These are phyloP conservation scores for Suillus tomentosus DNA, from an alignment of 768 basidiomycete species.

Conservation along the genomic window DNA sequence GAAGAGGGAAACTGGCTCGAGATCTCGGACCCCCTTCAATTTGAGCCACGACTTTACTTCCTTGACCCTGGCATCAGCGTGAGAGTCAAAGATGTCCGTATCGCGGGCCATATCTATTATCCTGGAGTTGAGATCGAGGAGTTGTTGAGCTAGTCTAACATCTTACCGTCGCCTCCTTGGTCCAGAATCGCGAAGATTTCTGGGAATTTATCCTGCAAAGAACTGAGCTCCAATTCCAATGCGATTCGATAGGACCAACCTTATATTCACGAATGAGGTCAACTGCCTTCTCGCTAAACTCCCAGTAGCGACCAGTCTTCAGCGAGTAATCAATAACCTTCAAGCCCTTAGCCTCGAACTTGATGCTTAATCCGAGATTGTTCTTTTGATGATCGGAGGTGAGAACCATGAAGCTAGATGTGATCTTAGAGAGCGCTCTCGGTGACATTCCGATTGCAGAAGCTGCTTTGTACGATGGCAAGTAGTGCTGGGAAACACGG, in stretches of 20 bases:
- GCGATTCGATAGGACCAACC: slow-evolving; percentile 35
- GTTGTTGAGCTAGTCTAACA: background rate
- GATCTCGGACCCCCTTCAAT: slow-evolving; percentile 80
- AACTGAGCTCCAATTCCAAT: background rate
- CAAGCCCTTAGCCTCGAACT: slow-evolving; percentile 91
- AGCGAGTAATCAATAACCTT: slow-evolving; percentile 93
- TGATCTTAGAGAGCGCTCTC: slow-evolving; percentile 85
- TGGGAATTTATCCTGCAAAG: slow-evolving; percentile 69
- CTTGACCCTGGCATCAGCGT: slow-evolving; percentile 70
- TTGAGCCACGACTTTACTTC: slow-evolving; percentile 89
- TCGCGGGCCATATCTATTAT: slow-evolving; percentile 73
- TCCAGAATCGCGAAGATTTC: slow-evolving; percentile 80
- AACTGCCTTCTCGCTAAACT: slow-evolving; percentile 88
- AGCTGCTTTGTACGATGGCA: slow-evolving; percentile 77
- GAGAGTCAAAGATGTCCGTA: slow-evolving; percentile 52
- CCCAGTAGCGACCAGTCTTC: slow-evolving; percentile 86
- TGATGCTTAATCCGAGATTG: slow-evolving; percentile 92
- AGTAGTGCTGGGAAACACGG: slow-evolving; percentile 59
- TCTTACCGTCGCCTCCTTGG: slow-evolving; percentile 64
- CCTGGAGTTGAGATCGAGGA: slow-evolving; percentile 10
- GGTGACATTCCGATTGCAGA: slow-evolving; percentile 73
- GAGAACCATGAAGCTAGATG: slow-evolving; percentile 91
- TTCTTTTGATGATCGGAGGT: slow-evolving; percentile 74
- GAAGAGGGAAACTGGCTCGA: slow-evolving; percentile 90
- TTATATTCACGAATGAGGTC: slow-evolving; percentile 84